Evolutionary conservation across 441 rosid species (phyloP), one percentile per base, ranked within the genome.

Genomic region (Flueggea neowawraea): DNA sequence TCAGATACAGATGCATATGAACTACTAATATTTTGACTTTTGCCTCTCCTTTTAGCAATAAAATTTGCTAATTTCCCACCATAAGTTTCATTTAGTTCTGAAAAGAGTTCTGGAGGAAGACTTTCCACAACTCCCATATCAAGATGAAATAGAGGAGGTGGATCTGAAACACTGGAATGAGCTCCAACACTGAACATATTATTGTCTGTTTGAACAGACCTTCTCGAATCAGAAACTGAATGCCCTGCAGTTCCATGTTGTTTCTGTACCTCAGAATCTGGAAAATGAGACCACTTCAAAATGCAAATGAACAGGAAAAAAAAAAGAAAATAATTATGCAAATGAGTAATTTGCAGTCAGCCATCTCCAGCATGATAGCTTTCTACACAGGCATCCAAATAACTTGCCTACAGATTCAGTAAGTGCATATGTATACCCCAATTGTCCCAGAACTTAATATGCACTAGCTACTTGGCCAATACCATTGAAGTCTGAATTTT

Each of bases 21-120:
- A 72, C 45, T n/a, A 7, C 66, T 61, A 56, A 48, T 58, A 49
- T 70, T 62, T 68, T 73, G 75, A 62, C 77, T 69, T 76, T 72
- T 70, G 39, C 71, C 81, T 68, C 73, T 81, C 54, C 63, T 80
- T 75, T 82, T 73, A 63, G 82, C 75, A 73, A 91, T 78, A 57
- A 84, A 78, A 60, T 73, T 79, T 54, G 61, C 71, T 71, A 94
- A 63, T 78, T 89, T 86, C 64, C 95, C 96, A 3, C 90, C 90
- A 64, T 94, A 94, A 55, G 78, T 82, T 68, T 73, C 87, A 86
- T 94, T 90, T 76, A 94, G 59, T 74, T 94, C 99, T 14, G 88
- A 71, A 65, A 91, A 76, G 52, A 94, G 75, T 63, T 91, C 97
- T 17, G 86, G 73, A 64, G 99, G 99, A 73, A 94, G 99, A 80